These are phyloP conservation scores for Aspergillus oerlinghausenensis DNA, from an alignment of 2,329 filamentous ascomycete species.

Conservation along the genomic window DNA sequence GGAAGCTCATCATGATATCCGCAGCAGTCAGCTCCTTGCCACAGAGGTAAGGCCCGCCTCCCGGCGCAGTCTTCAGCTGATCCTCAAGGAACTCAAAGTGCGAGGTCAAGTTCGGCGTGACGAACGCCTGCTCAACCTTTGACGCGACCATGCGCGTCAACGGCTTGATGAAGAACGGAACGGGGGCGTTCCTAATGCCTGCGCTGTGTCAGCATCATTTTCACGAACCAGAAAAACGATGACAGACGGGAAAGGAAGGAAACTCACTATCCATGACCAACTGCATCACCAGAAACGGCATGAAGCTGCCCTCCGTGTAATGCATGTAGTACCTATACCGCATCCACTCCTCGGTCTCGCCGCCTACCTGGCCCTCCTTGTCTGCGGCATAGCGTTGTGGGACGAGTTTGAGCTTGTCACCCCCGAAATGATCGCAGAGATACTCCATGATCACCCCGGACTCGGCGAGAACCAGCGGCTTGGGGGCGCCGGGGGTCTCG, in stretches of 20 bases:
- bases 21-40: conserved; percentile 41
- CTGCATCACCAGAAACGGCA: conserved; percentile 63
- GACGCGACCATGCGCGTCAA: conserved; percentile 54
- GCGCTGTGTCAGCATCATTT: background rate
- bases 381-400: conserved; percentile 49
- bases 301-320: conserved; percentile 79
- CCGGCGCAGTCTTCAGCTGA: conserved; percentile 41
- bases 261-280: conserved; percentile 57
- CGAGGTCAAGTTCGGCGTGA: conserved; percentile 37
- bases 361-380: conserved; percentile 52
- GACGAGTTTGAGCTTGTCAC: conserved; percentile 34
- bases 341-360: conserved; percentile 57
- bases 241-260: no score
- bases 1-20: conserved; percentile 47
- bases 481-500: conserved; percentile 39
- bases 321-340: conserved; percentile 69
- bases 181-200: conserved; percentile 49
- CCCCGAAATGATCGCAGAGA: conserved; percentile 63
- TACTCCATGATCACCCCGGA: conserved; percentile 79
- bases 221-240: background rate
- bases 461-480: conserved; percentile 68
- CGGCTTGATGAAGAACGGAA: conserved; percentile 67
- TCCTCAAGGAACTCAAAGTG: conserved; percentile 44
- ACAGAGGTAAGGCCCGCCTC: conserved; percentile 37
- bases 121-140: conserved; percentile 37